phyloP scores from a whole-genome alignment of 2,329 filamentous ascomycete species.

The Colletotrichum simmondsii region DNA sequence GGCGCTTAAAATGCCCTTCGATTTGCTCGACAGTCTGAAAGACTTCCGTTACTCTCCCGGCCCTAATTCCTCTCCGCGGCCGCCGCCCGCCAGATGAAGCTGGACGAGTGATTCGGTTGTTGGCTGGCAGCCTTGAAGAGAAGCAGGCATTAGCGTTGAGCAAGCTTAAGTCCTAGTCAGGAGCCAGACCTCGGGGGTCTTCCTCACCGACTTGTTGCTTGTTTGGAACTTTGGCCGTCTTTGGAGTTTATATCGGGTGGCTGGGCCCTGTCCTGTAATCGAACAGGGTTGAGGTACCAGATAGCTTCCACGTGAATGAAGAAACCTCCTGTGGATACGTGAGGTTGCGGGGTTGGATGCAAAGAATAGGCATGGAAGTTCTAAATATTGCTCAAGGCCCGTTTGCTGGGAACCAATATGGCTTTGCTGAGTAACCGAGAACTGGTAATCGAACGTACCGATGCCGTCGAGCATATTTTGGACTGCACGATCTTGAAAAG shows the following conservation, averaged over 20 bases:
- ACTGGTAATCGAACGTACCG: not conserved
- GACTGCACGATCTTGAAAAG: not conserved
- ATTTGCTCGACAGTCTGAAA: slow-evolving; percentile 7
- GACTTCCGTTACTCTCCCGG: not conserved
- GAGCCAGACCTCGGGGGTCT: not conserved
- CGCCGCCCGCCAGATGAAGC: not conserved
- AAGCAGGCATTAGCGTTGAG: slow-evolving; percentile 29
- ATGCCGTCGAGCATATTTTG: not conserved
- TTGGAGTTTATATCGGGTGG: not conserved
- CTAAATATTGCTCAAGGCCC: not conserved
- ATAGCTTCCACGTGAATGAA: not conserved
- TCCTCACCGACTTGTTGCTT: slow-evolving; percentile 17
- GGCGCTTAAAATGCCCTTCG: slow-evolving; percentile 37
- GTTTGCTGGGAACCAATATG: not conserved
- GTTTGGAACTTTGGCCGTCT: not conserved
- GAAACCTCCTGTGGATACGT: not conserved
- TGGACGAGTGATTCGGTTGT: slow-evolving; percentile 18
- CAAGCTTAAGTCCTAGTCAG: slow-evolving; percentile 14
- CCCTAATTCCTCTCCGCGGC: slow-evolving; percentile 6
- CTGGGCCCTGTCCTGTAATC: not conserved
- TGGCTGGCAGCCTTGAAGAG: slow-evolving; percentile 2
- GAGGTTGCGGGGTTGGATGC: not conserved
- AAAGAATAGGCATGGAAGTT: slow-evolving; percentile 1
- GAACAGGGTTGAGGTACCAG: not conserved
- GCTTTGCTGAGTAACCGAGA: not conserved